Conservation (phyloP, 352 stramenopile species). For the Pythium sp. region DNA sequence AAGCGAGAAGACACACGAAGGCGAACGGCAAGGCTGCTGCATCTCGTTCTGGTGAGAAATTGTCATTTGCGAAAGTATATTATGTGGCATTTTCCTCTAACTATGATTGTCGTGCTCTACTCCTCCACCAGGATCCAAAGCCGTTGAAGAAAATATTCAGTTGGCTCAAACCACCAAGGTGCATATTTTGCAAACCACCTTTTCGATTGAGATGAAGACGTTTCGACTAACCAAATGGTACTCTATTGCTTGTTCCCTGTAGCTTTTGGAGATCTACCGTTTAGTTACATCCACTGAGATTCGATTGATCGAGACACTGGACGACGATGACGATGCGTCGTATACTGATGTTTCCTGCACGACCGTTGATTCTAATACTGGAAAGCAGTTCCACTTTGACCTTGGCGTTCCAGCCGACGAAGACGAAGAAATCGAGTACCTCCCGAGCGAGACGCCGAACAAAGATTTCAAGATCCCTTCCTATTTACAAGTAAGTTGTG, state of each 20-base stretch:
- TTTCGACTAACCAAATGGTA: neutral
- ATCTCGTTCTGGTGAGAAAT: conserved; percentile 26
- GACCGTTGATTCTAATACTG: conserved; percentile 59
- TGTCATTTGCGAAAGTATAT: neutral
- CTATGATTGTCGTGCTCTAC: neutral
- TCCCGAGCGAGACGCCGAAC: conserved; percentile 57
- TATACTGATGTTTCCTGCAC: conserved; percentile 71
- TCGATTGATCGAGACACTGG: conserved; percentile 55
- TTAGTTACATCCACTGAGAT: conserved; percentile 78
- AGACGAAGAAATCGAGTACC: conserved; percentile 78
- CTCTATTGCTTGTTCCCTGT: conserved; percentile 8
- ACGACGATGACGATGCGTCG: conserved; percentile 47
- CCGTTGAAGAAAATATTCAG: conserved; percentile 46
- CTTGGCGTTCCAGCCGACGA: conserved; percentile 60
- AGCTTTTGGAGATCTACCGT: conserved; percentile 80
- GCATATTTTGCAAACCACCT: neutral
- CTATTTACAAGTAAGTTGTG: conserved; percentile 63
- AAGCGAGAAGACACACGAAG: conserved; percentile 42
- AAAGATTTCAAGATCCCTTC: conserved; percentile 54
- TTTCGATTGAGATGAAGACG: neutral
- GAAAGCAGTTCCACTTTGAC: conserved; percentile 74
- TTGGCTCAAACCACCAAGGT: conserved; percentile 77
- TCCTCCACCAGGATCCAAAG: conserved; percentile 27
- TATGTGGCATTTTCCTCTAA: neutral
- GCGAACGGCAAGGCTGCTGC: conserved; percentile 36